phyloP scores from a whole-genome alignment of 805 yeast genomes.

The Brettanomyces sp. region DNA sequence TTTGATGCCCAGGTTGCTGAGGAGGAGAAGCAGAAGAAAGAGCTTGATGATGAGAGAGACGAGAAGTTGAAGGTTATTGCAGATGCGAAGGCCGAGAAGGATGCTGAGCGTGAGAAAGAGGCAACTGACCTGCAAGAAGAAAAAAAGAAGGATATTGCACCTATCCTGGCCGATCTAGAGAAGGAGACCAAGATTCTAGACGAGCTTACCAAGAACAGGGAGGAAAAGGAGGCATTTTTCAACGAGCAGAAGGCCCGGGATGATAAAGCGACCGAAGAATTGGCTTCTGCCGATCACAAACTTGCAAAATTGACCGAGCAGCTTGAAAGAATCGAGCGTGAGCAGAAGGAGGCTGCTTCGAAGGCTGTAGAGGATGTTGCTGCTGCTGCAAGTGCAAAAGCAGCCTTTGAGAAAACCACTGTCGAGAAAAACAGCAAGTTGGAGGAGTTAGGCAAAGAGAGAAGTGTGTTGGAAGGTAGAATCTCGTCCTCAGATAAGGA shows the following conservation, averaged over 20 bases:
- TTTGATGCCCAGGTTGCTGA: conserved; percentile 28
- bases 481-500: conserved; percentile 32
- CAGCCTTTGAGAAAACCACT: conserved; percentile 4
- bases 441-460: conserved; percentile 19
- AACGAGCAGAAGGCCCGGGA: conserved; percentile 35
- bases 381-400: conserved; percentile 17
- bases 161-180: conserved; percentile 43
- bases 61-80: conserved; percentile 35
- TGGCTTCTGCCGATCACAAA: conserved; percentile 35
- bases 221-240: conserved; percentile 34
- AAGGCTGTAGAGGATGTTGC: conserved; percentile 21
- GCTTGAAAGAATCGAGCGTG: conserved; percentile 31
- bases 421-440: conserved; percentile 15
- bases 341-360: conserved; percentile 24
- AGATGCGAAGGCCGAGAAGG: conserved; percentile 33
- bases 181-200: conserved; percentile 39
- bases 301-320: conserved; percentile 33
- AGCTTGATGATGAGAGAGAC: conserved; percentile 30
- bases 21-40: conserved; percentile 32
- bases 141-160: conserved; percentile 44
- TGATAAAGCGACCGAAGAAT: conserved; percentile 31
- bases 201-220: conserved; percentile 41
- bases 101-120: conserved; percentile 36
- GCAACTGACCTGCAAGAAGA: conserved; percentile 39
- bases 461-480: conserved; percentile 31